phyloP scores from a whole-genome alignment of 2,329 filamentous ascomycete species.

The Alternaria infectoria region DNA sequence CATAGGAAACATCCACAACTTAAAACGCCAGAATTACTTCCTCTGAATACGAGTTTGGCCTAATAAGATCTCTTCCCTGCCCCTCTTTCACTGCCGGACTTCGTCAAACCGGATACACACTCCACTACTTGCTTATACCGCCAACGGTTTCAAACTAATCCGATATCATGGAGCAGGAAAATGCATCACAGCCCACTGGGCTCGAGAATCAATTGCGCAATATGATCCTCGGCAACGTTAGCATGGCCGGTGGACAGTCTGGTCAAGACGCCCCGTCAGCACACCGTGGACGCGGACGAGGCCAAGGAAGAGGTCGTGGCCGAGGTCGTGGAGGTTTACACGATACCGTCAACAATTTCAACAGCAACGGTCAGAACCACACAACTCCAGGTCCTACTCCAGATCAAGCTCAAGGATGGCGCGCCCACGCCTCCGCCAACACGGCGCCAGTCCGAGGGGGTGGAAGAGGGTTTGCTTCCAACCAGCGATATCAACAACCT shows the following conservation, averaged over 20 bases:
- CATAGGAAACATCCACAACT: background rate
- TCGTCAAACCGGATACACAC: background rate
- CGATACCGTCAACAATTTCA: conserved; percentile 15
- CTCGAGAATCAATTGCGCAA: conserved; percentile 64
- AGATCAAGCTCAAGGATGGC: conserved; percentile 15
- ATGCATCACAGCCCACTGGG: conserved; percentile 13
- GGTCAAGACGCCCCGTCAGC: conserved; percentile 22
- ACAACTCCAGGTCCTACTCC: conserved; percentile 15
- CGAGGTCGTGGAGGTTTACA: conserved; percentile 19
- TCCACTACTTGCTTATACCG: background rate
- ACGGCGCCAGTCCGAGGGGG: conserved; percentile 9
- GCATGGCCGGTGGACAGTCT: conserved; percentile 26
- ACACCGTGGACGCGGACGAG: conserved; percentile 21
- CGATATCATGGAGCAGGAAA: conserved; percentile 26
- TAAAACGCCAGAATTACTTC: background rate
- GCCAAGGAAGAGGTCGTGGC: conserved; percentile 24
- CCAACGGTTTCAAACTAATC: background rate
- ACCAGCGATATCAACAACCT: conserved; percentile 16
- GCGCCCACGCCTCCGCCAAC: conserved; percentile 2
- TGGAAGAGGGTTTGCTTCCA: conserved; percentile 11
- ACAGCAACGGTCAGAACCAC: conserved; percentile 7
- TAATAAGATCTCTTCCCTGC: background rate
- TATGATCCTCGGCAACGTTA: conserved; percentile 64
- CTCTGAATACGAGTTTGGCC: background rate
- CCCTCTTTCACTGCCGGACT: background rate